These are phyloP conservation scores for Pseudozyma tsukubaensis DNA, from an alignment of 1,284 basidiomycete genomes.

Conservation along the genomic window DNA sequence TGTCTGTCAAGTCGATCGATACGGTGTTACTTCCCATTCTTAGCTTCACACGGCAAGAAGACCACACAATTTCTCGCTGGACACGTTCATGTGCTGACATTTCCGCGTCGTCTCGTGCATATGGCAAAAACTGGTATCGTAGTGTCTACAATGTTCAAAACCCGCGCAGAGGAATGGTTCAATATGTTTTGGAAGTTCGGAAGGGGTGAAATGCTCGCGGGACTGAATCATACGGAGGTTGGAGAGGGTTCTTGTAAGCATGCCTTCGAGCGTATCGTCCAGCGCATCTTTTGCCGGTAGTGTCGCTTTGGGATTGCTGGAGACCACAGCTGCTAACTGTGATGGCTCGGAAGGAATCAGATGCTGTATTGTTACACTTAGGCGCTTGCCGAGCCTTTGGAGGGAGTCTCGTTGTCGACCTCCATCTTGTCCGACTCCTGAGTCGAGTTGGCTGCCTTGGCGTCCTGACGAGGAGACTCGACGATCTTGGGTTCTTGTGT, in stretches of 20 bases:
- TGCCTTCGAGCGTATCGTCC: too few relatives aligned
- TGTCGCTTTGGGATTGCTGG: background rate
- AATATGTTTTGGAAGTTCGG: conserved; percentile 2
- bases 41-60: background rate
- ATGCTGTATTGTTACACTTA: background rate
- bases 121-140: conserved; percentile 48
- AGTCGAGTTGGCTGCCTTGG: conserved; percentile 37
- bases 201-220: conserved; percentile 22
- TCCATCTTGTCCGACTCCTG: conserved; percentile 40
- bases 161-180: conserved; percentile 32
- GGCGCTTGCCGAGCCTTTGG: conserved; percentile 9
- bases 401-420: conserved; percentile 22
- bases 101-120: conserved; percentile 41
- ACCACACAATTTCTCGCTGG: background rate
- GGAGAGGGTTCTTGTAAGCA: background rate
- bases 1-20: too few relatives aligned
- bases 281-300: background rate
- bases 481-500: conserved; percentile 51
- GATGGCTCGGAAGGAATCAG: background rate
- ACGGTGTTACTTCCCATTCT: too few relatives aligned
- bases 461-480: conserved; percentile 48
- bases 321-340: background rate
- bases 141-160: conserved; percentile 45
- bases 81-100: conserved; percentile 11
- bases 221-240: conserved; percentile 10